Percentiles rank a stretch among this genome's conserved stretches.
Evolutionary conservation across 2,329 filamentous ascomycete species (phyloP).

Genomic region (Aspergillus chevalieri): DNA sequence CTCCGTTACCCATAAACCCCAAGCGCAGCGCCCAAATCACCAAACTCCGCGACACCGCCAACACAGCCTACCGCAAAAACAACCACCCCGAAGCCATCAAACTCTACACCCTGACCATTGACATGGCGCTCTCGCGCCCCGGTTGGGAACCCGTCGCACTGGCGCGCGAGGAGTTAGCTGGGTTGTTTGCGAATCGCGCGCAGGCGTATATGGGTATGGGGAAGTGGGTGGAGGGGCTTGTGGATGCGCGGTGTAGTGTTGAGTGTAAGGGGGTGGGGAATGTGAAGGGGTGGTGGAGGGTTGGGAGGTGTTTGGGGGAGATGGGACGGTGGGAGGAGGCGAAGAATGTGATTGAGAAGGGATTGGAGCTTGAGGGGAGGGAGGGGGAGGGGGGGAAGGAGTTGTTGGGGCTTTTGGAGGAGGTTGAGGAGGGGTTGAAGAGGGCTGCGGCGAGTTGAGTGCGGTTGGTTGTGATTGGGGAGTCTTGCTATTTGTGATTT

Average conservation of each 20-base stretch:
- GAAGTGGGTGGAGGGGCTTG: conserved; percentile 76
- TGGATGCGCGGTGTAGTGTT: conserved; percentile 81
- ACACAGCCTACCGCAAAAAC: conserved; percentile 72
- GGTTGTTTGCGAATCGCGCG: conserved; percentile 77
- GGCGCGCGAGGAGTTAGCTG: conserved; percentile 75
- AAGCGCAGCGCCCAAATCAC: conserved; percentile 81
- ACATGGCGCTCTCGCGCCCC: conserved; percentile 79
- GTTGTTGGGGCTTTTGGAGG: conserved; percentile 55
- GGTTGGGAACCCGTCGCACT: conserved; percentile 81
- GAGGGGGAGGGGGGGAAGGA: conserved; percentile 44
- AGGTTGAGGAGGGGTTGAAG: conserved; percentile 59
- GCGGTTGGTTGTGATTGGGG: not conserved
- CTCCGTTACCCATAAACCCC: conserved; percentile 84
- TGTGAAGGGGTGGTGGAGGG: conserved; percentile 89
- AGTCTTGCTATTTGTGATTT: not conserved
- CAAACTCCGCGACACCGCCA: conserved; percentile 86
- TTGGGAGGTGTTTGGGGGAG: conserved; percentile 78
- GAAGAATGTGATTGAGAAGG: conserved; percentile 66
- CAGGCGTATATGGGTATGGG: conserved; percentile 81
- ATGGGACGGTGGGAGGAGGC: conserved; percentile 87
- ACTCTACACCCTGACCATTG: conserved; percentile 77
- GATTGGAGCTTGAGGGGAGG: conserved; percentile 73
- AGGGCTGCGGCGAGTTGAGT: conserved; percentile 9
- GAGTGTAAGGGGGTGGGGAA: conserved; percentile 83
- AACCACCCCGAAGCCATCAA: conserved; percentile 68